Conservation (phyloP, 2,329 filamentous ascomycete genomes). For the Cladosporium oxysporum region DNA sequence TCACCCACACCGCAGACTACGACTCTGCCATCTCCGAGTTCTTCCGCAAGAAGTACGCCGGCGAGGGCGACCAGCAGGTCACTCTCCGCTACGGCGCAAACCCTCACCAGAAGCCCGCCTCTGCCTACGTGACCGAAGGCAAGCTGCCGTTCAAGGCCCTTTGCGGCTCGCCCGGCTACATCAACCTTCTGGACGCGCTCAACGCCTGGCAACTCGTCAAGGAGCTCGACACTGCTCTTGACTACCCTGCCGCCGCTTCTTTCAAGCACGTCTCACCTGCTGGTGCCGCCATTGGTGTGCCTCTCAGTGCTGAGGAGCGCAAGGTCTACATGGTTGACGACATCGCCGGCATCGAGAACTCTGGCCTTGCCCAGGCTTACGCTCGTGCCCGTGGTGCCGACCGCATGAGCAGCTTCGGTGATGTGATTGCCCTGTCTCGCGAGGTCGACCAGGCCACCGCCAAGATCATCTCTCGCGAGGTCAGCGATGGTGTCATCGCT, state of each 20-base stretch:
- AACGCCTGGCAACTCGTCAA: slow-evolving; percentile 98
- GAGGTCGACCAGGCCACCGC: slow-evolving; percentile 89
- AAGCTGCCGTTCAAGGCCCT: slow-evolving; percentile 94
- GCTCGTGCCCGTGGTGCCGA: slow-evolving; percentile 93
- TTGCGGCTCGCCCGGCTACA: slow-evolving; percentile 86
- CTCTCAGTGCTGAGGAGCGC: slow-evolving; percentile 81
- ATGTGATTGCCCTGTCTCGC: slow-evolving; percentile 91
- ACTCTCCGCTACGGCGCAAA: slow-evolving; percentile 93
- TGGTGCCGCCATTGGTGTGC: slow-evolving; percentile 89
- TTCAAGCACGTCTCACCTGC: slow-evolving; percentile 99
- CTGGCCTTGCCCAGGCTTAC: slow-evolving; percentile 87
- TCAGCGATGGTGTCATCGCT: slow-evolving; percentile 94
- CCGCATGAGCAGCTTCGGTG: slow-evolving; percentile 98
- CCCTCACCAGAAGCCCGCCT: slow-evolving; percentile 95
- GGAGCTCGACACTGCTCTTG: slow-evolving; percentile 87
- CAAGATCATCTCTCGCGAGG: slow-evolving; percentile 96
- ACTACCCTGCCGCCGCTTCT: slow-evolving; percentile 86
- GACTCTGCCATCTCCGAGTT: slow-evolving; percentile 92
- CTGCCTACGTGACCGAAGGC: slow-evolving; percentile 73
- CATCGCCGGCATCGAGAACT: slow-evolving; percentile 83
- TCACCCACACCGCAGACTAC: slow-evolving; percentile 97
- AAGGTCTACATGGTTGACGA: slow-evolving; percentile 99
- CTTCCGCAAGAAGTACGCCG: slow-evolving; percentile 96
- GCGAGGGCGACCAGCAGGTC: slow-evolving; percentile 78
- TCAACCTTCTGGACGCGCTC: slow-evolving; percentile 93